A percentile compares a stretch with the other conserved stretches of the same genome.
Conservation (phyloP, 768 basidiomycete genomes). For the Psilocybe subaeruginosa region DNA sequence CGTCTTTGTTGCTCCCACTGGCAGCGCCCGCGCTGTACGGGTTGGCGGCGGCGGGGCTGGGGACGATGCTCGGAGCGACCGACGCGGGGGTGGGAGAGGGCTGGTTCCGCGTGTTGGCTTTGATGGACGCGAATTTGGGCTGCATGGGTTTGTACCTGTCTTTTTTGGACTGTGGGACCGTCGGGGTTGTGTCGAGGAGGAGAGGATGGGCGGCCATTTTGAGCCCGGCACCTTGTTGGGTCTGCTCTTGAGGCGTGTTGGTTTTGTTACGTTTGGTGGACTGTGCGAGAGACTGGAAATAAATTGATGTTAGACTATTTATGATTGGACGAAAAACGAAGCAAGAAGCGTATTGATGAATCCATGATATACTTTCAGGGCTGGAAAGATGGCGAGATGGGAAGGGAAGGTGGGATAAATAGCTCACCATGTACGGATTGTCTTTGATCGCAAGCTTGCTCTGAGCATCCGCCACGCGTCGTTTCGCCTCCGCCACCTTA, state of each 20-base stretch:
- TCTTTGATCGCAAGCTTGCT: slow-evolving; percentile 74
- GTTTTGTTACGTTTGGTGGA: slow-evolving; percentile 42
- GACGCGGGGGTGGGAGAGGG: slow-evolving; percentile 41
- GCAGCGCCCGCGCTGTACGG: slow-evolving; percentile 65
- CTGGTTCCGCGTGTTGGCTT: slow-evolving; percentile 78
- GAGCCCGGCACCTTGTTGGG: slow-evolving; percentile 80
- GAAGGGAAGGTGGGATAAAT: neutral
- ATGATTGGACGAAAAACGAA: too few species aligned
- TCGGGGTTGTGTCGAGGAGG: slow-evolving; percentile 67
- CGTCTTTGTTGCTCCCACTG: slow-evolving; percentile 42
- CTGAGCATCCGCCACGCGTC: slow-evolving; percentile 82
- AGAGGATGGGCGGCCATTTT: slow-evolving; percentile 93
- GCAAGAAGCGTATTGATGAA: neutral
- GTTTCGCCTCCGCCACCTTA: slow-evolving; percentile 83
- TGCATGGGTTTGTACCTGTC: slow-evolving; percentile 98
- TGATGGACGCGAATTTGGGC: slow-evolving; percentile 97
- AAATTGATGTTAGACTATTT: slow-evolving; percentile 22
- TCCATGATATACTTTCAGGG: neutral
- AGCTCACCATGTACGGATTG: slow-evolving; percentile 87
- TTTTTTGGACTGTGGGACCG: slow-evolving; percentile 73
- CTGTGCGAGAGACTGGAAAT: slow-evolving; percentile 48
- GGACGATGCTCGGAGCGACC: slow-evolving; percentile 38
- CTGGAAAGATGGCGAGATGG: too few species aligned
- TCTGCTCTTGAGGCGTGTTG: slow-evolving; percentile 50
- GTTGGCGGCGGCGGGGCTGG: slow-evolving; percentile 51